These are phyloP conservation scores for Salvia rosmarinus DNA, from an alignment of 257 asterid genomes.

Conservation along the genomic window DNA sequence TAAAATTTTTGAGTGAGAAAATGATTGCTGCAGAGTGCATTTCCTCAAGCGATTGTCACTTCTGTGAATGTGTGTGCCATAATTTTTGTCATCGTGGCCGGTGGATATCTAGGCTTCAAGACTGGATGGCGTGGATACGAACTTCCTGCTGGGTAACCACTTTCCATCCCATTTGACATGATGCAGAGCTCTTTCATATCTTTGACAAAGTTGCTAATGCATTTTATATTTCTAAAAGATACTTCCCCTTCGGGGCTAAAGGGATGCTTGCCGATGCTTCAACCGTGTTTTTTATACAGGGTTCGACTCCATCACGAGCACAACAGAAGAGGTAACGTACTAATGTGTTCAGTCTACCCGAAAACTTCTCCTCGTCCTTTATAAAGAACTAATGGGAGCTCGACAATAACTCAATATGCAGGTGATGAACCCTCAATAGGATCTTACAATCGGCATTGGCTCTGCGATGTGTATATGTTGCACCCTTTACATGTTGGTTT, in stretches of 20 bases:
- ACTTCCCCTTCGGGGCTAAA: constrained; percentile 76
- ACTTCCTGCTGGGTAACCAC: constrained; percentile 73
- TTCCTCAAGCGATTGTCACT: constrained; percentile 85
- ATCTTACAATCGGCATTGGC: constrained; percentile 83
- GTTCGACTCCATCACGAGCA: constrained; percentile 88
- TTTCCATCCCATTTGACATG: neutral
- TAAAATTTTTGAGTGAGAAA: constrained; percentile 24
- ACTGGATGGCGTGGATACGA: constrained; percentile 89
- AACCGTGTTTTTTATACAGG: constrained; percentile 85
- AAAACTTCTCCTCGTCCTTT: no score
- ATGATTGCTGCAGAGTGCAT: constrained; percentile 60
- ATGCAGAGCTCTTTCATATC: no score
- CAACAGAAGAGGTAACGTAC: constrained; percentile 99
- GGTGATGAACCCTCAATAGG: constrained; percentile 92
- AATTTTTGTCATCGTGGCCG: constrained; percentile 72
- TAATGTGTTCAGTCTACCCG: no score
- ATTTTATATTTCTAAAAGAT: constrained; percentile 40
- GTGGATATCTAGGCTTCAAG: constrained; percentile 83
- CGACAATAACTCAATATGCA: constrained; percentile 29
- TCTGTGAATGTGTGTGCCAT: constrained; percentile 73
- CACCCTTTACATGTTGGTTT: constrained; percentile 81
- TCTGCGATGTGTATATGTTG: constrained; percentile 76
- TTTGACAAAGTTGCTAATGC: constrained; percentile 27
- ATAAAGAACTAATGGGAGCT: no score
- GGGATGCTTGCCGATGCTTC: constrained; percentile 97